Conservation (phyloP, 768 basidiomycete genomes). For the Termitomyces sp. region DNA sequence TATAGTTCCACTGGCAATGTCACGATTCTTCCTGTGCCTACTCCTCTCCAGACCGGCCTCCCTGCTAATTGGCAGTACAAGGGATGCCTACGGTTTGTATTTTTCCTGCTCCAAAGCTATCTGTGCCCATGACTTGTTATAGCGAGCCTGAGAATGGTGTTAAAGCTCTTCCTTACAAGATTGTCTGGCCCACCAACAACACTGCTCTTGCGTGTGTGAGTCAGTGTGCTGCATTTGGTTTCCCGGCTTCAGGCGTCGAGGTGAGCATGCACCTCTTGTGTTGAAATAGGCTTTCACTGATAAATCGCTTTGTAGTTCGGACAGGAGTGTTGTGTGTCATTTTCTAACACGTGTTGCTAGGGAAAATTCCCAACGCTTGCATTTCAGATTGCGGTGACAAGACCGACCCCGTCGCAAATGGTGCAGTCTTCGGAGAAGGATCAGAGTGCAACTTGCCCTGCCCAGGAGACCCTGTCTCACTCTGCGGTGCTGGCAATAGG, state of each 20-base stretch:
- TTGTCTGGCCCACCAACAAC: conserved; percentile 56
- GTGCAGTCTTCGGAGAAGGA: conserved; percentile 34
- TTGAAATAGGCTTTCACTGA: background rate
- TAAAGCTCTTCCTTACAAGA: conserved; percentile 57
- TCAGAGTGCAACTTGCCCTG: conserved; percentile 49
- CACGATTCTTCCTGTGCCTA: conserved; percentile 54
- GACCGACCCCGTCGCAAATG: conserved; percentile 40
- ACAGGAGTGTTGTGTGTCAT: conserved; percentile 65
- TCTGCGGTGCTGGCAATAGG: conserved; percentile 58
- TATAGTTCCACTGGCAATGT: conserved; percentile 52
- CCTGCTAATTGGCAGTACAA: conserved; percentile 62
- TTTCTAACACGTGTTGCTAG: background rate
- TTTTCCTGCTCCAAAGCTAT: background rate
- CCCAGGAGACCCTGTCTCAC: conserved; percentile 63
- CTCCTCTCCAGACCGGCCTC: conserved; percentile 46
- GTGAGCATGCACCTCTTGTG: conserved; percentile 16
- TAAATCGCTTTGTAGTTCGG: conserved; percentile 35
- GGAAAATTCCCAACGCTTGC: background rate
- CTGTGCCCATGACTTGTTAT: background rate
- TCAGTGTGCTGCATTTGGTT: conserved; percentile 70
- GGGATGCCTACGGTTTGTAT: conserved; percentile 59
- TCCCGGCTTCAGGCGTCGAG: conserved; percentile 64
- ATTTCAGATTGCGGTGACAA: conserved; percentile 65
- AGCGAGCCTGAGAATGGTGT: conserved; percentile 41
- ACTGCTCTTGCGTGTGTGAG: conserved; percentile 59